Conservation (phyloP, 805 yeast species). For the Yarrowia porcina region DNA sequence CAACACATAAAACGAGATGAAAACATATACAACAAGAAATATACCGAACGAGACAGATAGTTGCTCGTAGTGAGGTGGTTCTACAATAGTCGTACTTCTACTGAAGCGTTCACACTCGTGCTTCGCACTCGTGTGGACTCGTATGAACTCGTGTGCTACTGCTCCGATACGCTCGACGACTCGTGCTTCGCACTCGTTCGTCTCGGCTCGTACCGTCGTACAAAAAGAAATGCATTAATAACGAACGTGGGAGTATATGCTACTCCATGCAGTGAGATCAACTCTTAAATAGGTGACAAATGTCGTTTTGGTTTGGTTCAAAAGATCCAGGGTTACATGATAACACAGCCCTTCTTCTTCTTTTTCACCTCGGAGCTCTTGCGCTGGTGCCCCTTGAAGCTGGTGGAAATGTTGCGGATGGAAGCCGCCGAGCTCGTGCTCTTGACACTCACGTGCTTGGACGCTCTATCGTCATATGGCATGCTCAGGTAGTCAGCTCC, state of each 20-base stretch:
- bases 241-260: slow-evolving; percentile 23
- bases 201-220: too few species aligned
- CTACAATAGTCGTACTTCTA: too few species aligned
- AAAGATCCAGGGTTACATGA: neutral
- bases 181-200: too few species aligned
- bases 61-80: too few species aligned
- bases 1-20: too few species aligned
- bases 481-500: slow-evolving; percentile 11
- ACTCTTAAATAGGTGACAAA: slow-evolving; percentile 8
- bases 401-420: slow-evolving; percentile 8
- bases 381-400: slow-evolving; percentile 20
- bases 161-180: too few species aligned
- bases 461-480: neutral
- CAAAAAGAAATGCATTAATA: slow-evolving; percentile 12
- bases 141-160: too few species aligned
- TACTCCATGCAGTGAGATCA: slow-evolving; percentile 24
- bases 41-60: too few species aligned
- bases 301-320: neutral
- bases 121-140: too few species aligned
- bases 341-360: slow-evolving; percentile 22
- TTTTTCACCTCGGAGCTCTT: neutral
- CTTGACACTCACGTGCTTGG: slow-evolving; percentile 14
- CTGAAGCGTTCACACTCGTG: too few species aligned
- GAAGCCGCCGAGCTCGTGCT: slow-evolving; percentile 20
- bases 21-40: too few species aligned